Conservation (phyloP, 2,329 filamentous ascomycete species). For the Septoria petroselini region DNA sequence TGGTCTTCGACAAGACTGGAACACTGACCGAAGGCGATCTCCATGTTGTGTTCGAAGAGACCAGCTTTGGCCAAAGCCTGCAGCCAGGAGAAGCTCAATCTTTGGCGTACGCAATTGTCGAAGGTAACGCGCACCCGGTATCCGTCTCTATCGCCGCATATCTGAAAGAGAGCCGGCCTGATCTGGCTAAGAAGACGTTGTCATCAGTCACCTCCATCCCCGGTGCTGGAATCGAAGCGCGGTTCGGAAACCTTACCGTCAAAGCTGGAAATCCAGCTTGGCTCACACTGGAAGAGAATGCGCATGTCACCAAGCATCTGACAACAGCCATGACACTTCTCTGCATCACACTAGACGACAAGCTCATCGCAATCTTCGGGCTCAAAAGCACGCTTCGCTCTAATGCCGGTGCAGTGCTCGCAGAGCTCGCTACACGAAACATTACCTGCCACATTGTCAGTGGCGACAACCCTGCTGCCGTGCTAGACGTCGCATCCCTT, state of each 20-base stretch:
- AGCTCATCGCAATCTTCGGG: slow-evolving; percentile 50
- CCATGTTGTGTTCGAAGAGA: slow-evolving; percentile 37
- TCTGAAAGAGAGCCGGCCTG: not conserved
- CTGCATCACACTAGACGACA: slow-evolving; percentile 53
- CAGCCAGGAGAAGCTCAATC: not conserved
- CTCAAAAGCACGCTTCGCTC: slow-evolving; percentile 50
- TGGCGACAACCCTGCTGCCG: slow-evolving; percentile 54
- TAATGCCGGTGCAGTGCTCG: slow-evolving; percentile 52
- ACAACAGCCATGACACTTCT: slow-evolving; percentile 51
- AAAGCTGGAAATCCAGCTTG: slow-evolving; percentile 49
- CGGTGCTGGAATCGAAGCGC: slow-evolving; percentile 47
- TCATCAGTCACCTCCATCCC: slow-evolving; percentile 36
- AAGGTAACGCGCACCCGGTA: not conserved
- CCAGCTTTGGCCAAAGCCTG: not conserved
- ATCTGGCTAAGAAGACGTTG: not conserved
- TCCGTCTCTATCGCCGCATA: not conserved
- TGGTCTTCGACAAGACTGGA: slow-evolving; percentile 79
- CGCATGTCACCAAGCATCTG: slow-evolving; percentile 38
- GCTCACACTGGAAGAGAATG: slow-evolving; percentile 41
- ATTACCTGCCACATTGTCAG: slow-evolving; percentile 56
- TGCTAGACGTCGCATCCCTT: slow-evolving; percentile 47
- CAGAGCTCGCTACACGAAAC: slow-evolving; percentile 48
- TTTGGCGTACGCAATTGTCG: not conserved
- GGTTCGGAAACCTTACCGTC: slow-evolving; percentile 21
- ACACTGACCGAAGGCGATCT: slow-evolving; percentile 64